A percentile compares a stretch with the other conserved stretches of the same genome.
These are phyloP conservation scores for Leccinum olivaceopallidum DNA, from an alignment of 768 basidiomycete species.

Conservation along the genomic window DNA sequence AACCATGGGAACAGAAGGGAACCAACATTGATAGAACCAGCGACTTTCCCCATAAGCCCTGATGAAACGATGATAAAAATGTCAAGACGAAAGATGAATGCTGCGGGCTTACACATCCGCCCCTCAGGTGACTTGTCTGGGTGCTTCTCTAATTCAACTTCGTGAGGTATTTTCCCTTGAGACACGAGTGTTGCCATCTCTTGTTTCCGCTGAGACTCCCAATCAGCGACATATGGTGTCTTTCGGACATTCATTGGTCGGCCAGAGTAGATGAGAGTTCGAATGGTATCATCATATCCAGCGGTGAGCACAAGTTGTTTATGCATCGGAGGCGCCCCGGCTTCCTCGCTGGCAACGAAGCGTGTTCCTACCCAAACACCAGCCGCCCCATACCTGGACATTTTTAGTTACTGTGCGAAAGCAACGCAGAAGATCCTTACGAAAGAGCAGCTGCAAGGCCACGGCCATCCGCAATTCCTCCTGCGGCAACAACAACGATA, in stretches of 20 bases:
- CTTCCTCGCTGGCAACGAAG: slow-evolving; percentile 81
- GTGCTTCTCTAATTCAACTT: slow-evolving; percentile 64
- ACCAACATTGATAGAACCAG: slow-evolving; percentile 64
- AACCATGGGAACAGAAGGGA: background rate
- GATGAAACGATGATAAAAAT: slow-evolving; percentile 3
- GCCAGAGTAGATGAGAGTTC: slow-evolving; percentile 75
- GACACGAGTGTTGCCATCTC: slow-evolving; percentile 62
- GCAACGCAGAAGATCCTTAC: slow-evolving; percentile 34
- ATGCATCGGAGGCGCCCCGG: slow-evolving; percentile 73
- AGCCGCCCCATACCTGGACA: slow-evolving; percentile 69
- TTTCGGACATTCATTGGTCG: slow-evolving; percentile 81
- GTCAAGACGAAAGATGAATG: background rate
- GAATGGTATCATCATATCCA: slow-evolving; percentile 72
- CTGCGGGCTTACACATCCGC: slow-evolving; percentile 50
- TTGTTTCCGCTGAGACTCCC: slow-evolving; percentile 62
- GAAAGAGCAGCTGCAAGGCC: slow-evolving; percentile 75
- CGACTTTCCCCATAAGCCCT: slow-evolving; percentile 83
- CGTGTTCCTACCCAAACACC: slow-evolving; percentile 90
- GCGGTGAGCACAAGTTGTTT: slow-evolving; percentile 68
- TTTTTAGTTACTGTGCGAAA: background rate
- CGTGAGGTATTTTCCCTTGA: slow-evolving; percentile 73
- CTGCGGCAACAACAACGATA: slow-evolving; percentile 78
- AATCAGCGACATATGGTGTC: slow-evolving; percentile 76
- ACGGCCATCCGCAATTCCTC: slow-evolving; percentile 82
- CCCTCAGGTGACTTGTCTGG: slow-evolving; percentile 67